Percentiles rank a stretch among this genome's conserved stretches.
Conservation (phyloP, 768 basidiomycete species). For the Xerocomus brunneocitrinus region DNA sequence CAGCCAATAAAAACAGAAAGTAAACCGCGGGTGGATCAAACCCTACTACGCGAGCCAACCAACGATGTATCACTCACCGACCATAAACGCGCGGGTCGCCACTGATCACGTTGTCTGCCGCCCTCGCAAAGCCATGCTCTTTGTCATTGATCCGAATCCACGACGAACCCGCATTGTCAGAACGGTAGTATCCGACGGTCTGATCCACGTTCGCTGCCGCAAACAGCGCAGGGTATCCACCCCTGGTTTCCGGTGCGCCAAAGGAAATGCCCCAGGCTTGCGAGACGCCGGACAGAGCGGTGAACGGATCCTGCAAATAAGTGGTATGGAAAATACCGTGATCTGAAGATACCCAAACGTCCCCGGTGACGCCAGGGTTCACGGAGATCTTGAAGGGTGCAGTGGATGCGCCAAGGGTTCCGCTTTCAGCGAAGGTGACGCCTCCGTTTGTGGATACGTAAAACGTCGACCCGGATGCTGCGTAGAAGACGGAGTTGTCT, state of each 20-base stretch:
- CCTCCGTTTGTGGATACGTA: conserved; percentile 59
- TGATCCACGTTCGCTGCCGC: not conserved
- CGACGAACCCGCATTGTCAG: conserved; percentile 50
- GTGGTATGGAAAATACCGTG: conserved; percentile 7
- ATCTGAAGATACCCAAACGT: conserved; percentile 11
- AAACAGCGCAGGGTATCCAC: conserved; percentile 5
- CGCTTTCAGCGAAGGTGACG: conserved; percentile 34
- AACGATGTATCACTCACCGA: conserved; percentile 2
- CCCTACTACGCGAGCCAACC: not conserved
- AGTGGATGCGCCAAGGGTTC: conserved; percentile 3
- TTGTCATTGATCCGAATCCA: conserved; percentile 61
- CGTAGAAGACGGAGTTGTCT: conserved; percentile 55
- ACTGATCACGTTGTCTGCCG: conserved; percentile 41
- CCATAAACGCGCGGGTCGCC: conserved; percentile 27
- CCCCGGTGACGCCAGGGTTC: conserved; percentile 2
- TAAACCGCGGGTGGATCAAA: not conserved
- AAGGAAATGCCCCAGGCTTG: conserved; percentile 7
- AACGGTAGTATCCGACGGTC: conserved; percentile 36
- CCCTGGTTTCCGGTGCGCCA: not conserved
- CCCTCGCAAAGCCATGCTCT: conserved; percentile 53
- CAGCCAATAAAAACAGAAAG: not conserved
- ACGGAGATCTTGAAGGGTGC: conserved; percentile 10
- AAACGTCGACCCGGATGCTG: conserved; percentile 49
- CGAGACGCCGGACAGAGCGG: not conserved
- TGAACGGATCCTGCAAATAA: not conserved